Evolutionary conservation across 2,329 filamentous ascomycete genomes (phyloP).

Genomic region (Aureobasidium sp.): DNA sequence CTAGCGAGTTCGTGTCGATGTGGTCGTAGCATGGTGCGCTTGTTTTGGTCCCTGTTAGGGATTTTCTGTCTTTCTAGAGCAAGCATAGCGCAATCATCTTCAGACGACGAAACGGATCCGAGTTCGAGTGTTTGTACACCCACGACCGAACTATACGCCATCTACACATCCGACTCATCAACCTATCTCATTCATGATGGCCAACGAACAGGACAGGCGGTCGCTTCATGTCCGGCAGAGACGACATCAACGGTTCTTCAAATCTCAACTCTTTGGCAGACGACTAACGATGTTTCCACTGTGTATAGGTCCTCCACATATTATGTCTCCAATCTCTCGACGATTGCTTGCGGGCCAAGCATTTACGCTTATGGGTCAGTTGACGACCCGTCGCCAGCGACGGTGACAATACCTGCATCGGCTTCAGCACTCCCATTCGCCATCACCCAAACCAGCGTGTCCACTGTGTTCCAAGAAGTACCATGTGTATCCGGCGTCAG

Average conservation of each 20-base stretch:
- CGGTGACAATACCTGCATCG: not conserved
- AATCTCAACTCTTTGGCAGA: conserved; percentile 6
- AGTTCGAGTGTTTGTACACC: not conserved
- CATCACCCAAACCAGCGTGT: not conserved
- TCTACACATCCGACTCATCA: conserved; percentile 7
- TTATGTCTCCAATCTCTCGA: conserved; percentile 8
- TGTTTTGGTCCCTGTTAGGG: not conserved
- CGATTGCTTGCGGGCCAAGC: not conserved
- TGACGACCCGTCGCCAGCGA: not conserved
- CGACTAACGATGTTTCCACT: conserved; percentile 11
- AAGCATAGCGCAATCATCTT: not conserved
- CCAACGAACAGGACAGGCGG: not conserved
- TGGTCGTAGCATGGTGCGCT: not conserved
- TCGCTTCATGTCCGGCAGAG: not conserved
- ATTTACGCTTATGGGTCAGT: not conserved
- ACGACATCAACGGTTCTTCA: conserved; percentile 6
- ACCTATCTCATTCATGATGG: conserved; percentile 6
- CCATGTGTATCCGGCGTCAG: not conserved
- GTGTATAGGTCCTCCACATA: conserved; percentile 13
- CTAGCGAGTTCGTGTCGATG: not conserved
- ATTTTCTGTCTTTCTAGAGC: not conserved
- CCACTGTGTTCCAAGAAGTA: not conserved
- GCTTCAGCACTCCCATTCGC: not conserved
- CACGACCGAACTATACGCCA: not conserved
- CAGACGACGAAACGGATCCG: not conserved